Conservation (phyloP, 371 early-diverging fungal genomes). For the Circinella umbellata region DNA sequence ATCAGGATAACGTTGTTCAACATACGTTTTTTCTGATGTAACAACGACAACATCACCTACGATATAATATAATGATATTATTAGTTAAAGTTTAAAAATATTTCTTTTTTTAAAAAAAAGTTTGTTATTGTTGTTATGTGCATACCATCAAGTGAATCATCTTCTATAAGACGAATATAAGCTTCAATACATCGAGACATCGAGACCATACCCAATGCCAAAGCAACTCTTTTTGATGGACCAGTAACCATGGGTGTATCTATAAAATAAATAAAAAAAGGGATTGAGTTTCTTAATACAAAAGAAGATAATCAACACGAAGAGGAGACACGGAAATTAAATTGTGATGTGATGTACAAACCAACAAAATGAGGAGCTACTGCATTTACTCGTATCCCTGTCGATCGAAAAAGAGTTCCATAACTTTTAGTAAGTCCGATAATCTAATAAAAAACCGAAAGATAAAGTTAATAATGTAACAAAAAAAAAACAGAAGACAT, state of each 20-base stretch:
- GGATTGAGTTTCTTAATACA: too few relatives aligned
- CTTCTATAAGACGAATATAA: slow-evolving; percentile 30
- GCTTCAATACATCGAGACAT: slow-evolving; percentile 32
- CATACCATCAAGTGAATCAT: slow-evolving; percentile 34
- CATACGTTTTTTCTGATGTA: slow-evolving; percentile 15
- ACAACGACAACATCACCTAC: slow-evolving; percentile 36
- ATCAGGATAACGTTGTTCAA: slow-evolving; percentile 33
- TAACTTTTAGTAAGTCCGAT: slow-evolving; percentile 68
- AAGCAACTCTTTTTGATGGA: slow-evolving; percentile 16
- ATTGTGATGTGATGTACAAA: slow-evolving; percentile 13
- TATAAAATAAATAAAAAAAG: slow-evolving; percentile 7
- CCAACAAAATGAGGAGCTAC: slow-evolving; percentile 81
- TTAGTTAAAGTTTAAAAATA: too few relatives aligned
- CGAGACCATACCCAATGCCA: slow-evolving; percentile 28
- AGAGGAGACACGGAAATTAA: too few relatives aligned
- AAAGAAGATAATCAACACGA: too few relatives aligned
- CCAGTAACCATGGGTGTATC: slow-evolving; percentile 39
- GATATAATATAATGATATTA: neutral
- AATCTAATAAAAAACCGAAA: slow-evolving; percentile 31
- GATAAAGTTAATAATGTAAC: too few relatives aligned
- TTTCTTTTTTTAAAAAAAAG: too few relatives aligned
- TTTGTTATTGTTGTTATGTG: neutral
- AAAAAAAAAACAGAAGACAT: too few relatives aligned
- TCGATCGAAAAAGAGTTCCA: slow-evolving; percentile 43
- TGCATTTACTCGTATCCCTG: slow-evolving; percentile 73